phyloP scores from a whole-genome alignment of 2,329 filamentous ascomycete genomes.

The Albifimbria verrucaria region DNA sequence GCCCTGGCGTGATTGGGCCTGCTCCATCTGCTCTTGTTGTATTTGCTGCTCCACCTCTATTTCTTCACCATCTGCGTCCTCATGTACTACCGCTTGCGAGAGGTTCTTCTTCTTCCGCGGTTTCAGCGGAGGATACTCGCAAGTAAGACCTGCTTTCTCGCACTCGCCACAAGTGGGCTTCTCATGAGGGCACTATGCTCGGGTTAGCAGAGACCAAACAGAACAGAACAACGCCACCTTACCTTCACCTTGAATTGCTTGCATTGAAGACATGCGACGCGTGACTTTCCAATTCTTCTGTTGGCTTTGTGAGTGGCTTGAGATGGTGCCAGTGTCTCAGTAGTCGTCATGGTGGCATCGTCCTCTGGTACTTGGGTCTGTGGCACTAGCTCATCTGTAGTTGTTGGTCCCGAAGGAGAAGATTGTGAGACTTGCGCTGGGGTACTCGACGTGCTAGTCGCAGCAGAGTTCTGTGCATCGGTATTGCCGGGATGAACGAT shows the following conservation, averaged over 20 bases:
- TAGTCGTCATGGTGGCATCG: neutral
- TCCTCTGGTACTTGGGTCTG: constrained; percentile 13
- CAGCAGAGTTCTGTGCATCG: constrained; percentile 23
- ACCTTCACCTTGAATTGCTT: constrained; percentile 32
- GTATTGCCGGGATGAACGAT: constrained; percentile 51
- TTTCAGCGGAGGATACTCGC: constrained; percentile 36
- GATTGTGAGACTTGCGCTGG: constrained; percentile 16
- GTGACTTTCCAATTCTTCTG: constrained; percentile 24
- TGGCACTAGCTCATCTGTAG: constrained; percentile 27
- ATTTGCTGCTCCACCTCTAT: constrained; percentile 11
- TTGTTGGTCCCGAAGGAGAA: constrained; percentile 21
- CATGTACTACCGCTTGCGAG: constrained; percentile 12
- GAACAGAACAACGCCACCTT: neutral
- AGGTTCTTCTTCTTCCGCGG: constrained; percentile 19
- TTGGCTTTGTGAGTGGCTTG: neutral
- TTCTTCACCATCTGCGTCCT: constrained; percentile 12
- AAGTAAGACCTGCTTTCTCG: constrained; percentile 23
- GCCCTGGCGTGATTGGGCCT: constrained; percentile 9
- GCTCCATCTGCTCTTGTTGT: neutral
- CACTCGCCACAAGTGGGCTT: constrained; percentile 38
- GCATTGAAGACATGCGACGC: constrained; percentile 33
- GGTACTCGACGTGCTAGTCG: constrained; percentile 20
- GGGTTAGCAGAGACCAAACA: constrained; percentile 11
- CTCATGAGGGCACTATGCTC: constrained; percentile 35
- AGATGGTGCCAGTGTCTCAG: neutral